A percentile compares a stretch with the other conserved stretches of the same genome.
Evolutionary conservation across 2,329 filamentous ascomycete species (phyloP).

Genomic region (Scleromitrula shiraiana): DNA sequence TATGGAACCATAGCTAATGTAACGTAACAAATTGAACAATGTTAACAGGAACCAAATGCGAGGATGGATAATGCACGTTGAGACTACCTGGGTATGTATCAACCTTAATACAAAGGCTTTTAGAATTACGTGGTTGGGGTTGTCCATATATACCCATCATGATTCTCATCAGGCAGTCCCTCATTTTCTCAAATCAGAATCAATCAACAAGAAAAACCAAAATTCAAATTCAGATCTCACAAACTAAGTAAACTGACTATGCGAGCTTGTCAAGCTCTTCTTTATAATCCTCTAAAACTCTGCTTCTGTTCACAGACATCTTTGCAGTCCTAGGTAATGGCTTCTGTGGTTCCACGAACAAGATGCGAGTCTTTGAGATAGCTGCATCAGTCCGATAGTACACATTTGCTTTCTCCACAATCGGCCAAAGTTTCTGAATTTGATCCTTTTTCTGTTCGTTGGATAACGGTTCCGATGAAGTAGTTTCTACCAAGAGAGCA

Average conservation of each 20-base stretch:
- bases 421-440: not conserved
- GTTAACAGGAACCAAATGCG: too few relatives aligned
- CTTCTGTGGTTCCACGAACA: not conserved
- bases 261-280: not conserved
- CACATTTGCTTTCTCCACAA: not conserved
- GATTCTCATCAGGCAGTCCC: too few relatives aligned
- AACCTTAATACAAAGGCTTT: too few relatives aligned
- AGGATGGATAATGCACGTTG: too few relatives aligned
- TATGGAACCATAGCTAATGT: too few relatives aligned
- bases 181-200: too few relatives aligned
- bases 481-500: not conserved
- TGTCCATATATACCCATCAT: too few relatives aligned
- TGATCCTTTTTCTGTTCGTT: not conserved
- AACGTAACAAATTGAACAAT: too few relatives aligned
- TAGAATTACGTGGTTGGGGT: too few relatives aligned
- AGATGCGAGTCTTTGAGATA: not conserved
- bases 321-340: not conserved
- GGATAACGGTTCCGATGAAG: not conserved
- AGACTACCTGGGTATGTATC: too few relatives aligned
- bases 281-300: not conserved
- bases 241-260: not conserved
- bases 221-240: not conserved
- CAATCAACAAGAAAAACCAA: not conserved
- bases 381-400: not conserved
- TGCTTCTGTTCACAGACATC: not conserved